Base-by-base conservation (phyloP, 345 rosid species). In the Acer negundo region DNA sequence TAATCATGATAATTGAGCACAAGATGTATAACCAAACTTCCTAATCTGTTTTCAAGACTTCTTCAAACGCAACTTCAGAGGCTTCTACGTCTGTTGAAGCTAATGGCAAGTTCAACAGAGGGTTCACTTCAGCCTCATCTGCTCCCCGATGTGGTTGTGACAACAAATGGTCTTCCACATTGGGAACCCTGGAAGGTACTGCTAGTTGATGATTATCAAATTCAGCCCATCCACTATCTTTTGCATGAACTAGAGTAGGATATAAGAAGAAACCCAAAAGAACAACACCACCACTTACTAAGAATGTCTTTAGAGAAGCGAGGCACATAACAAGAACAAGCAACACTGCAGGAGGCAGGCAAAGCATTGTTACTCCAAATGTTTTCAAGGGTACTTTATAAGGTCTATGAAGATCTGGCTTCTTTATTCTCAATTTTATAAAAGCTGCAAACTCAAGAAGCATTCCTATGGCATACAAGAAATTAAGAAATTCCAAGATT, bases 371-470 rank as follows among this genome's bases (percentile, higher is more conserved):
- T 15, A 66, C 90, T 22, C 99, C 99, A 62, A 85, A 70, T 49
- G 97, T 95, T 53, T 85, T 83, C 73, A 93, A 77, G 0, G 96
- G 96, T 62, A 93, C 90, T 79, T 59, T 88, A 62, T 93, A 95
- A 51, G 98, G 99, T 63, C 94, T 80, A 55, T 85, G 85, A 28
- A 92, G 95, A 55, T 92, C 91, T 0, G 98, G 94, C 77, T 89
- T 95, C 85, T 90, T 88, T 46, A 93, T 79, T 84, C 96, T 81
- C 77, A 93, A 70, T 77, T 69, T 91, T 75, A 95, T 86, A 80
- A 95, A 93, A 58, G 99, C 98, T 35, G 94, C 96, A 23, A 95
- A 89, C 71, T 92, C 96, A 0, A 95, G 90, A 77, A 95, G 95
- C 99, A 92, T 95, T 70, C 97, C 97, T 44, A 91, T 63, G 0